These are phyloP conservation scores for Trypanosoma vivax DNA, from an alignment of 208 protist genomes.

Conservation along the genomic window DNA sequence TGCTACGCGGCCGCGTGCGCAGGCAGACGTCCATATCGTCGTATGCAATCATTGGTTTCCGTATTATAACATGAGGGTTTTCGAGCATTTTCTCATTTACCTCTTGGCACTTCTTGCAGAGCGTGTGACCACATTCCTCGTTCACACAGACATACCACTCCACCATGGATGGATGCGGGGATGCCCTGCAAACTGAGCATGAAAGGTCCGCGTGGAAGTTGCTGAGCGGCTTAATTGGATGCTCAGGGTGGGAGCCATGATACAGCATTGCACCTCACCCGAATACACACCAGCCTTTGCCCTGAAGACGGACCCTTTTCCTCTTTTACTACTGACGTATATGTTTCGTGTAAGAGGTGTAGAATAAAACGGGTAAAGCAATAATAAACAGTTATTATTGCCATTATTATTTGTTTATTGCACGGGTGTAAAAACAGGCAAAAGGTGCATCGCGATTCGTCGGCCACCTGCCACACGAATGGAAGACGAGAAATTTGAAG, in stretches of 20 bases:
- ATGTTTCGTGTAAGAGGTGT: too few species aligned
- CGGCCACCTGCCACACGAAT: too few species aligned
- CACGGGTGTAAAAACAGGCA: too few species aligned
- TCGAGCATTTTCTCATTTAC: constrained; percentile 63
- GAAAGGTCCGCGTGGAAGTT: constrained; percentile 19
- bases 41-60: constrained; percentile 44
- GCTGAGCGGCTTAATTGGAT: constrained; percentile 24
- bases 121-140: constrained; percentile 33
- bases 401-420: too few species aligned
- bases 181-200: constrained; percentile 63
- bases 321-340: too few species aligned
- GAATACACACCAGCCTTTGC: too few species aligned
- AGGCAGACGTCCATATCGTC: constrained; percentile 37
- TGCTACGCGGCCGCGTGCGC: constrained; percentile 48
- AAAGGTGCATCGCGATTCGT: too few species aligned
- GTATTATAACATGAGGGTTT: constrained; percentile 57
- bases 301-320: too few species aligned
- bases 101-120: constrained; percentile 77
- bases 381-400: too few species aligned
- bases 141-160: constrained; percentile 54
- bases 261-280: constrained; percentile 15
- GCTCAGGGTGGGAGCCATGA: constrained; percentile 67
- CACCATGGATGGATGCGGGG: constrained; percentile 31
- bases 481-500: too few species aligned
- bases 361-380: too few species aligned